Evolutionary conservation across 2,329 filamentous ascomycete genomes (phyloP), one percentile per base, ranked within the genome.

Genomic region (Coniochaeta pulveracea): DNA sequence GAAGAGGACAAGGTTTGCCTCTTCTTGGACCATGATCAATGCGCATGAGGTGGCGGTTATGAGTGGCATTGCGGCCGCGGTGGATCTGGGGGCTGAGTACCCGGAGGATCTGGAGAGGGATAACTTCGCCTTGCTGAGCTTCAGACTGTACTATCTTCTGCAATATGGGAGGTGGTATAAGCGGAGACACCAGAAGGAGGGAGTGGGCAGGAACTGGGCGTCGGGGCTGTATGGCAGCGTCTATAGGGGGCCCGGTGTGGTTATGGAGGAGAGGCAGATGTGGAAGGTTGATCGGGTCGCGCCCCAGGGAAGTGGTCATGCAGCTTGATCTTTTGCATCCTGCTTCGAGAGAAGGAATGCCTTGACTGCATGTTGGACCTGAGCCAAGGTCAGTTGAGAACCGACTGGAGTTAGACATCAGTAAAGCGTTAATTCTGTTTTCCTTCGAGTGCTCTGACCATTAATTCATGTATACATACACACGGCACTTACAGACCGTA

Each of bases 1-100:
- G 39, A 72, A 72, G 17, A 60, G 63, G 31, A 84, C 79, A 0
- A 59, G 64, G 15, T 83, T 73, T 47, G 78, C 77, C 1, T 72
- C 72, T 2, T 67, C 68, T 6, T 84, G 78, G 79, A 83, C 79
- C 0, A 58, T 84, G 36, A 23, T 82, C 37, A 76, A 76, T 38
- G 71, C 71, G 2, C 72, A 83, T 45, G 79, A 83, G 48, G 66
- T 78, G 10, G 78, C 79, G 10, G 69, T 77, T 37, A 73, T 83
- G 41, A 73, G 68, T 22, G 78, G 78, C 2, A 73, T 82, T 32
- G 74, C 75, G 3, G 78, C 77, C 2, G 79, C 78, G 0, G 76
- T 80, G 14, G 72, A 78, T 40, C 56, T 83, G 10, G 79, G 79
- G 2, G 78, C 76, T 0, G 56, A 57, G 6, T 83, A 82, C 45